Base-by-base conservation (phyloP, 257 asterid species). In the Fraxinus quadrangulata region DNA sequence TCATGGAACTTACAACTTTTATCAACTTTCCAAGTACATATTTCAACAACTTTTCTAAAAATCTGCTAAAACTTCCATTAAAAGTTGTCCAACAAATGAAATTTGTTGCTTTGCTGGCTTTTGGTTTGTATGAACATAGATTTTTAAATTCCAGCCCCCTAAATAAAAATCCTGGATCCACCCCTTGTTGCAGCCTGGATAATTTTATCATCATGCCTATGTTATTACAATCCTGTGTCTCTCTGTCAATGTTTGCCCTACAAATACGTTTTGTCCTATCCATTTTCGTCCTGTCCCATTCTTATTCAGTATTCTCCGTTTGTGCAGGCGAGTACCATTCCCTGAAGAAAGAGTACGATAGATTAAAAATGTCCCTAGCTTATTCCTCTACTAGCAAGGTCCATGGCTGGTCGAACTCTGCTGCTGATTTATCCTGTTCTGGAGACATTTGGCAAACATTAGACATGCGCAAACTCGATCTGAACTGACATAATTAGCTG, bases 321-420 rank as follows among this genome's bases (percentile, higher is more conserved):
- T 42, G 30, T 82, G 89, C 90, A 93, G 98, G 92, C 2, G 91
- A 92, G 79, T 83, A 85, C 80, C 75, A 79, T 73, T 88, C 87
- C 59, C 88, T 93, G 39, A 89, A 77, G 67, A 86, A 81, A 78
- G 94, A 93, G 75, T 73, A 81, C 30, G 92, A 85, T 81, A 87
- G 86, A 85, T 79, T 89, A 83, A 87, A 80, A 85, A 31, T 37
- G 34, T 26, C 78, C 28, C 67, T 89, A 28, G 83, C 83, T 6
- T 63, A 73, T 73, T 40, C 81, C 34, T 36, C 39, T n/a, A 79
- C 66, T 23, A 77, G 74, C 75, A 86, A 89, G 80, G 75, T 74
- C 79, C 81, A 77, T 63, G 72, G 31, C 85, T 70, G 82, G 80
- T 74, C 84, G 37, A 77, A 75, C 65, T 51, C 85, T 67, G 78